These are phyloP conservation scores for Thermomucor indicae-seudaticae DNA, from an alignment of 371 early-diverging fungal genomes.

Conservation along the genomic window DNA sequence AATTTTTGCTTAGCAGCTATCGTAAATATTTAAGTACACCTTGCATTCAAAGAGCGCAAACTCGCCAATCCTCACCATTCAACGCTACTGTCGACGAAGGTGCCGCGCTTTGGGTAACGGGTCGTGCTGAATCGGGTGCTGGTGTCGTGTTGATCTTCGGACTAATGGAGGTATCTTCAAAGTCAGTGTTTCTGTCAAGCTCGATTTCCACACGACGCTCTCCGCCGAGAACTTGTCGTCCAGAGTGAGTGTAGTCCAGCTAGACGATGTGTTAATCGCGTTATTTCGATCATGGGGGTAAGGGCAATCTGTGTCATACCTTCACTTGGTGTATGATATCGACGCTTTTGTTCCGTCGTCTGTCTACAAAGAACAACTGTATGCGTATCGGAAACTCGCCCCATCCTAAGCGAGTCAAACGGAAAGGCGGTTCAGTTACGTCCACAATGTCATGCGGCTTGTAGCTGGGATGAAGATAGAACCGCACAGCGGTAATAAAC, in stretches of 20 bases:
- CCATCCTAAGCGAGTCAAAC: conserved; percentile 86
- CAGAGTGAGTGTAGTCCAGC: conserved; percentile 72
- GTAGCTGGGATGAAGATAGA: conserved; percentile 87
- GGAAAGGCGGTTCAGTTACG: conserved; percentile 74
- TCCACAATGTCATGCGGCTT: conserved; percentile 86
- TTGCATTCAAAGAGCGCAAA: no score
- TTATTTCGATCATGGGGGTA: background rate
- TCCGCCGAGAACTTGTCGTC: conserved; percentile 65
- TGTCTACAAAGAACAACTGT: conserved; percentile 77
- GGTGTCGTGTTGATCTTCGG: conserved; percentile 1
- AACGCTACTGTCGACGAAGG: background rate
- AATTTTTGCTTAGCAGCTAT: conserved; percentile 29
- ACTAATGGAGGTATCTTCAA: conserved; percentile 29
- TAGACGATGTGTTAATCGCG: conserved; percentile 26
- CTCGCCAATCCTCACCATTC: no score
- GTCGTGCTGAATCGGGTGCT: background rate
- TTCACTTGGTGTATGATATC: conserved; percentile 83
- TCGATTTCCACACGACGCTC: conserved; percentile 80
- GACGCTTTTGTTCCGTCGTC: conserved; percentile 74
- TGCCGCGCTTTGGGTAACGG: background rate
- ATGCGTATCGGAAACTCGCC: conserved; percentile 91
- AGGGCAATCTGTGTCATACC: conserved; percentile 28
- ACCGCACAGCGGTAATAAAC: conserved; percentile 79
- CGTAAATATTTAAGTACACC: no score
- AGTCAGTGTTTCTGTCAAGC: conserved; percentile 78